Evolutionary conservation across 352 stramenopile genomes (phyloP), one percentile per base, ranked within the genome.

Genomic region (Plasmopara halstedii): DNA sequence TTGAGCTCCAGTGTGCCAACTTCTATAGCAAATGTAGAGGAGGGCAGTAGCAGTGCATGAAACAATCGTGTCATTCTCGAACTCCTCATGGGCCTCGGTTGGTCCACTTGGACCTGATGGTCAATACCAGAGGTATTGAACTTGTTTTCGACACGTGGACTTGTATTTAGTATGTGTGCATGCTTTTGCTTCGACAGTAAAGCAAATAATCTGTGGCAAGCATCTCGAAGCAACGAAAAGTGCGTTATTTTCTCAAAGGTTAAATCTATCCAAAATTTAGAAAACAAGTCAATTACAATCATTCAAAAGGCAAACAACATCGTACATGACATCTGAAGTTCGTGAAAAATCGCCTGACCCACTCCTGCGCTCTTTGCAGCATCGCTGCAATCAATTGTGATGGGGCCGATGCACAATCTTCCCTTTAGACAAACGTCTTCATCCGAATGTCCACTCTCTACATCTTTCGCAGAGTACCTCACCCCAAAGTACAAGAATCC

Each of bases 401-500:
- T 54, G 6, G 66, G 57, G 1, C 76, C 73, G 0, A 82, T 62
- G 22, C 69, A 84, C 14, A 88, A 38, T 50, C 75, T 73, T 2
- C 61, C 73, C 37, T 84, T 84, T 33, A 85, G 22, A n/a, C 74
- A 63, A 53, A 71, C 71, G 18, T 68, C 54, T 9, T 71, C 57
- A 17, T 61, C 53, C 15, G 49, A 34, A 8, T 55, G 42, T 44
- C 46, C 51, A n/a, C 42, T 53, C 40, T 10, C 29, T 25, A 52
- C 42, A 14, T 62, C 57, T 15, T 43, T 31, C 2, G 44, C 38
- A 26, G 55, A 53, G 53, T 86, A 88, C 38, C 73, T 84, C 27
- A 88, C 35, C 4, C 78, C 78, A 31, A 85, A 18, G 48, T 88
- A 90, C 11, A 88, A 54, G 37, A 82, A 90, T 8, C 78, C 75